Percentiles rank a stretch among this genome's conserved stretches.
Conservation (phyloP, 108 stramenopile species). For the Skeletonema tropicum region DNA sequence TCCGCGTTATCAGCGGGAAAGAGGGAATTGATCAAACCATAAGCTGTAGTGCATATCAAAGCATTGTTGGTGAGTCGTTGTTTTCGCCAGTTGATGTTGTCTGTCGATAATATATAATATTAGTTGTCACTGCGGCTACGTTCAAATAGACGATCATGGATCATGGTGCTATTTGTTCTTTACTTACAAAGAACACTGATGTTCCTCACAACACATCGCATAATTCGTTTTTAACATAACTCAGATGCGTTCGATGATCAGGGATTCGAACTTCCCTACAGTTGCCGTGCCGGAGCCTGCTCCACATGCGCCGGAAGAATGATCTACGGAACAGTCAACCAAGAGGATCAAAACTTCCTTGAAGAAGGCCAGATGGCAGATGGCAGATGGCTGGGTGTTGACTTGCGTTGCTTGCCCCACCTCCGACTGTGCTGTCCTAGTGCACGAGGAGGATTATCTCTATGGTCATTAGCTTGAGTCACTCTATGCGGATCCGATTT, state of each 20-base stretch:
- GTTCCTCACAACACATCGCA: no score
- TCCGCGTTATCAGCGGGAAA: conserved; percentile 15
- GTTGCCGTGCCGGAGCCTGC: conserved; percentile 42
- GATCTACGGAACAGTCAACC: conserved; percentile 15
- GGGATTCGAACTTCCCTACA: conserved; percentile 38
- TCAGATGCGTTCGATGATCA: conserved; percentile 26
- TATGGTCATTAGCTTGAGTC: conserved; percentile 18
- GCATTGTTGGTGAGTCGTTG: conserved; percentile 23
- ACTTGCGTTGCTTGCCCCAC: conserved; percentile 28
- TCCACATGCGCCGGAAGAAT: conserved; percentile 39
- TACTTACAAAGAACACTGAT: neutral
- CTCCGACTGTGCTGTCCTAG: conserved; percentile 10
- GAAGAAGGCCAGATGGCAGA: conserved; percentile 35
- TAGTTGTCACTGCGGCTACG: neutral
- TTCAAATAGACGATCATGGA: neutral
- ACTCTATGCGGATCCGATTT: neutral
- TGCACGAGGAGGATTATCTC: conserved; percentile 28
- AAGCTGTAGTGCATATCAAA: no score
- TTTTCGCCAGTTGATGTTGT: no score
- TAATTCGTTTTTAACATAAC: neutral
- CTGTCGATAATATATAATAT: neutral
- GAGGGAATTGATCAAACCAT: conserved; percentile 18
- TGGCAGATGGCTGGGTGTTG: conserved; percentile 26
- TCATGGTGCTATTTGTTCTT: neutral
- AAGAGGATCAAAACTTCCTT: conserved; percentile 35